A percentile compares a stretch with the other conserved stretches of the same genome.
These are phyloP conservation scores for Cladobotryum protrusum DNA, from an alignment of 2,329 filamentous ascomycete species.

Conservation along the genomic window DNA sequence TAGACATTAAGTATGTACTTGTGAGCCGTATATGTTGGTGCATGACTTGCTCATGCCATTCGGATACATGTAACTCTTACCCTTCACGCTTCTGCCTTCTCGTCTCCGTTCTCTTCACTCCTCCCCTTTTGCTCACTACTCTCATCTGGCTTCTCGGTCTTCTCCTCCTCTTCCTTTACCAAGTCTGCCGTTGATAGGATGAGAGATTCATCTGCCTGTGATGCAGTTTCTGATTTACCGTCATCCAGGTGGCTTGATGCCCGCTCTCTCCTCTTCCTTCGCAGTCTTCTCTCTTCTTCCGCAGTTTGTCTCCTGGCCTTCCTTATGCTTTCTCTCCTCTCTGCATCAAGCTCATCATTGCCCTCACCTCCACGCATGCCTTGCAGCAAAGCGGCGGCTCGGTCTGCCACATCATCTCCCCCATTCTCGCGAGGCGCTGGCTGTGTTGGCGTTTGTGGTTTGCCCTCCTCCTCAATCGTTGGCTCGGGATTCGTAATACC, in stretches of 20 bases:
- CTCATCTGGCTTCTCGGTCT: not conserved
- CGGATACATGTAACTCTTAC: conserved; percentile 10
- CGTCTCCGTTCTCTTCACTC: not conserved
- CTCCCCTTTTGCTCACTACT: conserved; percentile 7
- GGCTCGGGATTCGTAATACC: conserved; percentile 28
- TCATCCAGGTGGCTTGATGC: conserved; percentile 33
- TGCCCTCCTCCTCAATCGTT: conserved; percentile 42
- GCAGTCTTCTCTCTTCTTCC: conserved; percentile 66
- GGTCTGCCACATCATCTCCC: conserved; percentile 70
- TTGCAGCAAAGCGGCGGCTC: conserved; percentile 76
- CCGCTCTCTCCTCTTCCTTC: conserved; percentile 62
- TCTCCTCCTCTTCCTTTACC: conserved; percentile 7
- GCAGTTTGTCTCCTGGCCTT: conserved; percentile 61
- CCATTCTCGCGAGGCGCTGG: conserved; percentile 46
- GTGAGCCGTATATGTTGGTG: conserved; percentile 19
- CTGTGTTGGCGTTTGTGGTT: conserved; percentile 25
- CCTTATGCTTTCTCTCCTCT: conserved; percentile 56
- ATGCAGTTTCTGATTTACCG: conserved; percentile 17
- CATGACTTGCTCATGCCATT: conserved; percentile 14
- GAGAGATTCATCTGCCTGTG: conserved; percentile 12
- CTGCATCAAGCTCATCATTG: conserved; percentile 41
- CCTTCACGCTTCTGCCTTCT: not conserved
- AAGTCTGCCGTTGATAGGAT: conserved; percentile 9
- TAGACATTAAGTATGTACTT: conserved; percentile 34
- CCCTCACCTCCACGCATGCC: conserved; percentile 68